Evolutionary conservation across 306 rosid species (phyloP).

Genomic region (Dicorynia guianensis): DNA sequence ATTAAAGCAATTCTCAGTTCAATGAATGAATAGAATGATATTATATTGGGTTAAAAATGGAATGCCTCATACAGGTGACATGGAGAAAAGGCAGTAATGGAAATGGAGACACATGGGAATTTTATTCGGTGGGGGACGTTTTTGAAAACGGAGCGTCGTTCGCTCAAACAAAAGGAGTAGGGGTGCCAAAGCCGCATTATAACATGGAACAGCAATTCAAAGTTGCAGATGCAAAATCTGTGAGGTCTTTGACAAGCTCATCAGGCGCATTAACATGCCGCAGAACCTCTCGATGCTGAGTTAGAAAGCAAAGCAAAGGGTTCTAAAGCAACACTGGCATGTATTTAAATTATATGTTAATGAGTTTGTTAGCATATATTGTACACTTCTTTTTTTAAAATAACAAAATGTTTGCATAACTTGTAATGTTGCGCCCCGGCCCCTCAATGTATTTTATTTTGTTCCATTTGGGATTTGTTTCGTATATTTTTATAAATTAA

Average conservation of each 20-base stretch:
- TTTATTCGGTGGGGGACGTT: conserved; percentile 47
- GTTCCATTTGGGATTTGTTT: too few relatives aligned
- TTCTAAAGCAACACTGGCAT: too few relatives aligned
- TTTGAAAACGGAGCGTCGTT: conserved; percentile 58
- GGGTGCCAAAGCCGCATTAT: conserved; percentile 40
- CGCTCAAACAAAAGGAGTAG: conserved; percentile 19
- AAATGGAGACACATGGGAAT: conserved; percentile 36
- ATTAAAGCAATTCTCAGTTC: background rate
- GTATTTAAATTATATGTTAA: too few relatives aligned
- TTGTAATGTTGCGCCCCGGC: too few relatives aligned
- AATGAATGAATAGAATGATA: background rate
- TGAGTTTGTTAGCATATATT: too few relatives aligned
- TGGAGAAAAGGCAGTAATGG: conserved; percentile 42
- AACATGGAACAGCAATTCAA: conserved; percentile 24
- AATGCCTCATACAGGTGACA: conserved; percentile 35
- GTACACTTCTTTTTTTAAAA: too few relatives aligned
- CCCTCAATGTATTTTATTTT: too few relatives aligned
- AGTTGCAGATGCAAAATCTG: conserved; percentile 40
- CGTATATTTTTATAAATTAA: too few relatives aligned
- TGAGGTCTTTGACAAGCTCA: conserved; percentile 39
- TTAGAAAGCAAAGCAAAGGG: too few relatives aligned
- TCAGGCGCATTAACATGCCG: conserved; percentile 43
- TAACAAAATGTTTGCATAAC: too few relatives aligned
- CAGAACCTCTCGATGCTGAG: conserved; percentile 40
- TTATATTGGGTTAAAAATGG: background rate